Percentiles rank a stretch among this genome's conserved stretches.
Conservation (phyloP, 2,329 filamentous ascomycete species). For the Claviceps sp. region DNA sequence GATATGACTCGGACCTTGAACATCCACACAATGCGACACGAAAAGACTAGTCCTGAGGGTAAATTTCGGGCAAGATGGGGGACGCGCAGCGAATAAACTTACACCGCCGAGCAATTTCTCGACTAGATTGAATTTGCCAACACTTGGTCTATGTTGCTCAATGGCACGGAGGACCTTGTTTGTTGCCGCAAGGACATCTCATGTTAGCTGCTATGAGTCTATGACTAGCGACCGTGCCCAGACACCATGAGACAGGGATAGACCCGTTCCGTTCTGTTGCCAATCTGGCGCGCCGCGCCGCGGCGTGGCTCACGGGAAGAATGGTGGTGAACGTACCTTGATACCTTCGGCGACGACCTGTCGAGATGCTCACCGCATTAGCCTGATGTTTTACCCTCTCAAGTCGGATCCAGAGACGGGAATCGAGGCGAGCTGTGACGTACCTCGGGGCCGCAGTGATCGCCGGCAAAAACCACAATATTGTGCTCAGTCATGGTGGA, state of each 20-base stretch:
- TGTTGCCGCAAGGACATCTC: background rate
- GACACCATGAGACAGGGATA: background rate
- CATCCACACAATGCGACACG: background rate
- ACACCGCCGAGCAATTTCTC: slow-evolving; percentile 82
- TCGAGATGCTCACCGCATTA: slow-evolving; percentile 7
- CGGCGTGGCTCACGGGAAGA: background rate
- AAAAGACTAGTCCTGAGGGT: background rate
- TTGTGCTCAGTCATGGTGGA: slow-evolving; percentile 51
- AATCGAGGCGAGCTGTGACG: slow-evolving; percentile 13
- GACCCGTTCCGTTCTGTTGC: background rate
- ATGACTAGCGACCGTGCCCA: background rate
- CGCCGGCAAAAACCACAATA: slow-evolving; percentile 66
- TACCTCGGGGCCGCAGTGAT: slow-evolving; percentile 77
- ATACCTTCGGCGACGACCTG: slow-evolving; percentile 68
- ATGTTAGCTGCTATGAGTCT: slow-evolving; percentile 1
- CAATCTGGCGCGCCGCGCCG: background rate
- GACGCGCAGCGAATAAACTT: slow-evolving; percentile 26
- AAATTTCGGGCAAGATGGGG: slow-evolving; percentile 1
- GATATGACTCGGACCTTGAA: background rate
- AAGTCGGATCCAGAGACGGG: slow-evolving; percentile 9
- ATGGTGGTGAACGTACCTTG: slow-evolving; percentile 45
- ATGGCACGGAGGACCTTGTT: slow-evolving; percentile 64
- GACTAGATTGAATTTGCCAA: slow-evolving; percentile 71
- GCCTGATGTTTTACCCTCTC: slow-evolving; percentile 9
- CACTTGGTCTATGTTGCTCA: slow-evolving; percentile 53